Evolutionary conservation across 371 early-diverging fungal genomes (phyloP).

Genomic region (Lichtheimia ramosa): DNA sequence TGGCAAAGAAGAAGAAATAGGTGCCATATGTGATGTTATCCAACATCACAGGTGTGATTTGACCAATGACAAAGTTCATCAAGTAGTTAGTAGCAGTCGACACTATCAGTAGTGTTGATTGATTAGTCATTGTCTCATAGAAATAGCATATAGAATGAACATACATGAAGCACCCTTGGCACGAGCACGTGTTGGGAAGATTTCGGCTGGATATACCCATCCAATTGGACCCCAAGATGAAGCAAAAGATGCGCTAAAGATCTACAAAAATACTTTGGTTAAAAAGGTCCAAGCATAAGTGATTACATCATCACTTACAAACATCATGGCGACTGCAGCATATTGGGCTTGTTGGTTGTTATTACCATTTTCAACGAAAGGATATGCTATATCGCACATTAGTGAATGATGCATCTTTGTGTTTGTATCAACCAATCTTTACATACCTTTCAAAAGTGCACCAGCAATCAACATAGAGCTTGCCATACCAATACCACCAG

Average conservation of each 20-base stretch:
- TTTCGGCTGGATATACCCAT: slow-evolving; percentile 90
- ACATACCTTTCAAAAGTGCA: slow-evolving; percentile 30
- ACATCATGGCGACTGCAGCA: slow-evolving; percentile 26
- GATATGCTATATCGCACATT: slow-evolving; percentile 17
- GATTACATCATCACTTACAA: not conserved
- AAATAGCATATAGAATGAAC: not conserved
- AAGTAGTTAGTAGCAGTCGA: slow-evolving; percentile 57
- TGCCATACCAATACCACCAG: slow-evolving; percentile 21
- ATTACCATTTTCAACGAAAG: slow-evolving; percentile 12
- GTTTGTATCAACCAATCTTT: slow-evolving; percentile 20
- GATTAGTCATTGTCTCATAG: not conserved
- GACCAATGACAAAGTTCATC: slow-evolving; percentile 37
- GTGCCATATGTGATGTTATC: slow-evolving; percentile 27
- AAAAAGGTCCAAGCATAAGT: too few relatives aligned
- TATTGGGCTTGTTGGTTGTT: slow-evolving; percentile 24
- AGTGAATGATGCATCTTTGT: slow-evolving; percentile 37
- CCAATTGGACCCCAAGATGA: slow-evolving; percentile 76
- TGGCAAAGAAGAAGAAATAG: slow-evolving; percentile 44
- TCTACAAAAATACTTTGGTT: not conserved
- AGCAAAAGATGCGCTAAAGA: slow-evolving; percentile 18
- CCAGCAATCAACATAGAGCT: slow-evolving; percentile 25
- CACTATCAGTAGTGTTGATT: not conserved
- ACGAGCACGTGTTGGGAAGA: slow-evolving; percentile 51
- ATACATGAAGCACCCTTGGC: slow-evolving; percentile 16
- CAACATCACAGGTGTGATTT: slow-evolving; percentile 25